These are phyloP conservation scores for Usnea hakonensis DNA, from an alignment of 495 filamentous ascomycete species.

Conservation along the genomic window DNA sequence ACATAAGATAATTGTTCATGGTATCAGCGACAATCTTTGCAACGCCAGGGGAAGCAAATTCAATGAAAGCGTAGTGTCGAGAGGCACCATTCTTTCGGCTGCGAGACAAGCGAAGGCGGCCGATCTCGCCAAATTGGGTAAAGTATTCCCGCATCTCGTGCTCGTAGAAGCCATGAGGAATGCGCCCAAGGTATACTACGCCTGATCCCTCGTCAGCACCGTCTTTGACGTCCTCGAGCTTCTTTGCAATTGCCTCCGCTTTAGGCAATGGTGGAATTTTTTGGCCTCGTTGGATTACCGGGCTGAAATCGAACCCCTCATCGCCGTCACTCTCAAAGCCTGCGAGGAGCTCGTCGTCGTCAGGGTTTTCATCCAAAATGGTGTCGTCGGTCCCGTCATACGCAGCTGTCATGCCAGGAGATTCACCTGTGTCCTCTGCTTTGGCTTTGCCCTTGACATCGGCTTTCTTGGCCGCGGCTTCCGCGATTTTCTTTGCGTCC, in stretches of 20 bases:
- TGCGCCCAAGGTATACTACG: slow-evolving; percentile 79
- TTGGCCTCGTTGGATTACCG: slow-evolving; percentile 48
- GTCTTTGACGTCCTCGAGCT: slow-evolving; percentile 35
- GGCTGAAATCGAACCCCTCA: slow-evolving; percentile 45
- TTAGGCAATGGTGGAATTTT: slow-evolving; percentile 53
- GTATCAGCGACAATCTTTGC: slow-evolving; percentile 85
- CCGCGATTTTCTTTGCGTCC: slow-evolving; percentile 22
- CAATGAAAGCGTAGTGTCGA: slow-evolving; percentile 89
- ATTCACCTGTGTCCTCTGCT: slow-evolving; percentile 18
- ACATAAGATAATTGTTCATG: slow-evolving; percentile 97
- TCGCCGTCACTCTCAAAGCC: slow-evolving; percentile 79
- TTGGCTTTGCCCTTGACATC: slow-evolving; percentile 21
- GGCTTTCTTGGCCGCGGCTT: slow-evolving; percentile 19
- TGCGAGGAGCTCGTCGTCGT: slow-evolving; percentile 53
- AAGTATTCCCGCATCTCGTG: slow-evolving; percentile 92
- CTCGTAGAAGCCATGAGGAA: slow-evolving; percentile 95
- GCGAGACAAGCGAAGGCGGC: slow-evolving; percentile 74
- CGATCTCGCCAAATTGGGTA: slow-evolving; percentile 85
- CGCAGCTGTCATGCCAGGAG: slow-evolving; percentile 24
- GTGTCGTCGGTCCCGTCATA: slow-evolving; percentile 28
- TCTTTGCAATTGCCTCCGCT: slow-evolving; percentile 51
- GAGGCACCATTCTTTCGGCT: slow-evolving; percentile 80
- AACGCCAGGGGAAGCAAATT: slow-evolving; percentile 70
- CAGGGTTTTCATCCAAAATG: slow-evolving; percentile 30
- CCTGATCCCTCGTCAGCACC: slow-evolving; percentile 50